These are phyloP conservation scores for Fraxinus velutina DNA, from an alignment of 305 asterid species.

Conservation along the genomic window DNA sequence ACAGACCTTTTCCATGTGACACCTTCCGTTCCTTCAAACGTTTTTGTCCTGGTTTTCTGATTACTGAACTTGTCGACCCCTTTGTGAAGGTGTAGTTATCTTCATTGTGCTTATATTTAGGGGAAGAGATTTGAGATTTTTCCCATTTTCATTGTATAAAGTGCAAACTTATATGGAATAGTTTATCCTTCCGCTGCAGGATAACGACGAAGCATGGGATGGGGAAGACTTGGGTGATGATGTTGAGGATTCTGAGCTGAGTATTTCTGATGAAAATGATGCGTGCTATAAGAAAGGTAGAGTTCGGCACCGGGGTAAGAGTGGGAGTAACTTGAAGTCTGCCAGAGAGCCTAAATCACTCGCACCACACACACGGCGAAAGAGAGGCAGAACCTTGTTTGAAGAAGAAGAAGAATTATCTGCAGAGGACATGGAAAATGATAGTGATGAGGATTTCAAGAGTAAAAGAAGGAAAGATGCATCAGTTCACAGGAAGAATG, in stretches of 20 bases:
- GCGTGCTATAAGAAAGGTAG: conserved; percentile 47
- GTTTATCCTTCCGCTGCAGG: conserved; percentile 43
- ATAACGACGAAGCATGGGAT: conserved; percentile 77
- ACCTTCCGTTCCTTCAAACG: background rate
- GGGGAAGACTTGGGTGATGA: conserved; percentile 89
- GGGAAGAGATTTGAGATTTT: conserved; percentile 12
- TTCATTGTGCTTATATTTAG: background rate
- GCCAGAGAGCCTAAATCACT: conserved; percentile 49
- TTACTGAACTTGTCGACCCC: background rate
- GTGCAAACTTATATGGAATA: conserved; percentile 20
- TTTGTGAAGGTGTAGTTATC: background rate
- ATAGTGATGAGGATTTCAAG: conserved; percentile 69
- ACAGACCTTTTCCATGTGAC: background rate
- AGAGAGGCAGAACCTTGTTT: conserved; percentile 52
- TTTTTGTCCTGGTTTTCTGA: background rate
- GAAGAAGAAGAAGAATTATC: conserved; percentile 79
- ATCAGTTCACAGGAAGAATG: conserved; percentile 48
- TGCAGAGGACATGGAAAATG: conserved; percentile 67
- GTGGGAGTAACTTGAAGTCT: conserved; percentile 56
- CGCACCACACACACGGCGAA: conserved; percentile 48
- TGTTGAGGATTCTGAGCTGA: conserved; percentile 64
- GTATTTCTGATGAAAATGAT: conserved; percentile 74
- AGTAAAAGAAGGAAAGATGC: conserved; percentile 52
- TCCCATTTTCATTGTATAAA: conserved; percentile 6
- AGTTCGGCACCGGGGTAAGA: conserved; percentile 53